Conservation (phyloP, 2,329 filamentous ascomycete genomes). For the Coniella vitis region DNA sequence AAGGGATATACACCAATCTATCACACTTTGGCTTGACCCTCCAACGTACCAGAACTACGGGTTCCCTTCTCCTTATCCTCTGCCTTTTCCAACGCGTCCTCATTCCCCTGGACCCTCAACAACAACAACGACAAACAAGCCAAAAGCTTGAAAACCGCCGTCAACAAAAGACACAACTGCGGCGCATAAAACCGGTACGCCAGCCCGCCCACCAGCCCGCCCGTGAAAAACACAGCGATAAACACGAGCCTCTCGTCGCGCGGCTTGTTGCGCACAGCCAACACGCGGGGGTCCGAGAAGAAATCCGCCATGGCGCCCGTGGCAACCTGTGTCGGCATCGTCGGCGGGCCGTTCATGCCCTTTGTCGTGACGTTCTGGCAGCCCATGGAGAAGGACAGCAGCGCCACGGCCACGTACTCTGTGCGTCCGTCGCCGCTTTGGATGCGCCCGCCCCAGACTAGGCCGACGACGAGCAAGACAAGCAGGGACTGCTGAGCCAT, state of each 20-base stretch:
- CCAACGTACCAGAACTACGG: not conserved
- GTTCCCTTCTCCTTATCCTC: not conserved
- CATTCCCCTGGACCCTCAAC: not conserved
- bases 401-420: conserved; percentile 5
- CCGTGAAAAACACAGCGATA: conserved; percentile 1
- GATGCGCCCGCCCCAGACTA: conserved; percentile 1
- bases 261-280: conserved; percentile 1
- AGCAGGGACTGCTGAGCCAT: conserved; percentile 3
- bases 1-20: too few species aligned
- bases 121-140: not conserved
- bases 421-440: not conserved
- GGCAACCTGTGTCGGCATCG: conserved; percentile 8
- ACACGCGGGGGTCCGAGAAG: conserved; percentile 3
- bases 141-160: conserved; percentile 4
- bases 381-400: conserved; percentile 7
- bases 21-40: not conserved
- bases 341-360: conserved; percentile 8
- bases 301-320: conserved; percentile 6
- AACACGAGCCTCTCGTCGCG: conserved; percentile 2
- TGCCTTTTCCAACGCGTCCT: too few species aligned
- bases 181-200: conserved; percentile 4
- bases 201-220: not conserved
- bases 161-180: conserved; percentile 1
- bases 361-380: conserved; percentile 8
- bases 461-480: conserved; percentile 1